Base-by-base conservation (phyloP, 768 basidiomycete species). In the Podaxis rugospora region DNA sequence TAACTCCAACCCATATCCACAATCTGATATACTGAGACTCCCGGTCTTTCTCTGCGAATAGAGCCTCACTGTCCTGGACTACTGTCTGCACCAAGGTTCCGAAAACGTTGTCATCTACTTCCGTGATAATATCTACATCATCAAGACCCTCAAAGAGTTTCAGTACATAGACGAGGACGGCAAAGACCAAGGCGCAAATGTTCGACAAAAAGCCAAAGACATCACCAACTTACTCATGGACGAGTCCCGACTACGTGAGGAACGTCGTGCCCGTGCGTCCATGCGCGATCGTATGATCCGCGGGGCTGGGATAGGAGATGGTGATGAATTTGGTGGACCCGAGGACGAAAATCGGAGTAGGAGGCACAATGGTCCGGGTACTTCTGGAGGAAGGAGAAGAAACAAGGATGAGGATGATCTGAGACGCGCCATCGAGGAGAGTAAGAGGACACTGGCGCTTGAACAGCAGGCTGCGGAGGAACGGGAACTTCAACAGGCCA, bases 61-160 rank as follows among this genome's bases (percentile, higher is more conserved):
- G 88, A 92, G 92, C 47, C 81, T 99, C 53, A 98, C 95, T 0
- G 84, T 98, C 4, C 85, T 99, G 39, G 97, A 98, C 74, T 98
- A 99, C 70, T 88, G 90, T 59, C 83, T 99, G 27, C 96, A 98
- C 69, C 90, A 94, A 62, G 97, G 97, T 42, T 95, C 93, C 1
- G 97, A 98, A 75, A 98, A 99, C 72, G 95, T 98, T 21, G 94
- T 98, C 62, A 91, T 97, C 69, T 99, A 99, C 78, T 98, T 98
- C 81, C 87, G 87, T 51, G 95, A 99, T 72, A 98, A 99, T 71
- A 75, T 97, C 63, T 99, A 98, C 75, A 84, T 98, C 71, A 87
- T 99, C 85, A 98, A 98, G 80, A 98, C 96, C 1, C 85, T 99
- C 63, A 96, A 98, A 73, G 97, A 99, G 74, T 99, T 99, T 75